Percentiles rank a stretch among this genome's conserved stretches.
Evolutionary conservation across 129 eudicot genomes (phyloP).

Genomic region (Solidago caesia): DNA sequence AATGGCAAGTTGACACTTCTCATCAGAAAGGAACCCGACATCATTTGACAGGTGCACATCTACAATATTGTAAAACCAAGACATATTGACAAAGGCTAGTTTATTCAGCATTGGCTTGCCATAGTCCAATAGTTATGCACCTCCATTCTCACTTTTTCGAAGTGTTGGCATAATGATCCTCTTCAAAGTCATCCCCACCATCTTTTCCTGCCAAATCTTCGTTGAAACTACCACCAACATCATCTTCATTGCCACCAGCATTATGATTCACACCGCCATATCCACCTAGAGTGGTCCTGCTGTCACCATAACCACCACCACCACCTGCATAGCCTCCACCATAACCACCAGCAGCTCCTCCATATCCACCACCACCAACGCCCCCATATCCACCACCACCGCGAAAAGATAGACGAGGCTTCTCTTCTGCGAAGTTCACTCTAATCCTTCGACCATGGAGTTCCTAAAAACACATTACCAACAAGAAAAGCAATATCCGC

Average conservation of each 20-base stretch:
- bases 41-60: constrained; percentile 3
- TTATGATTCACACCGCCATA: constrained; percentile 28
- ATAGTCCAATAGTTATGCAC: constrained; percentile 1
- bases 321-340: constrained; percentile 36
- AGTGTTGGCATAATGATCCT: constrained; percentile 45
- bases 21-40: neutral
- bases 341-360: constrained; percentile 28
- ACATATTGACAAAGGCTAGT: constrained; percentile 18
- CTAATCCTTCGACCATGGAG: constrained; percentile 80
- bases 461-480: constrained; percentile 48
- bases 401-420: constrained; percentile 45
- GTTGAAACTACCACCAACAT: constrained; percentile 19
- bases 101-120: constrained; percentile 15
- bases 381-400: constrained; percentile 41
- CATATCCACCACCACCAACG: constrained; percentile 37
- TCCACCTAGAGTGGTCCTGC: constrained; percentile 25
- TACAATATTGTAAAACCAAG: neutral
- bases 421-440: constrained; percentile 76
- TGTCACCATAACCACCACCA: constrained; percentile 27
- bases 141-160: constrained; percentile 16
- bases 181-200: constrained; percentile 36
- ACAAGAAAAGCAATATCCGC: neutral
- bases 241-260: constrained; percentile 26
- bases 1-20: neutral
- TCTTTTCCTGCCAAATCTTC: constrained; percentile 9